phyloP scores from a whole-genome alignment of 140 eudicot species.

The Oenanthe javanica region DNA sequence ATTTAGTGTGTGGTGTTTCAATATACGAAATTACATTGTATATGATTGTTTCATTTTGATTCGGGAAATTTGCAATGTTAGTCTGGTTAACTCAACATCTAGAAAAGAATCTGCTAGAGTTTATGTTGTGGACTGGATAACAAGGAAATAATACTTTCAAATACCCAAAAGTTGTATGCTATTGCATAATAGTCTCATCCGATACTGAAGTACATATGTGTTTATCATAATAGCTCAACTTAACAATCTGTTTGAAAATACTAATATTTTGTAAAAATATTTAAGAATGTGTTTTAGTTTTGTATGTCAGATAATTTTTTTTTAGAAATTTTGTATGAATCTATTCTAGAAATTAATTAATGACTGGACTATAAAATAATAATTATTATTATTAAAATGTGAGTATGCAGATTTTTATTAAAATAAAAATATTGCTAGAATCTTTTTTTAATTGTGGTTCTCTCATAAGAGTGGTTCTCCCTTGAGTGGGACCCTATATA shows the following conservation, averaged over 20 bases:
- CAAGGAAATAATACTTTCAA: background rate
- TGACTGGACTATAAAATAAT: too few relatives aligned
- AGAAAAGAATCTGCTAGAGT: background rate
- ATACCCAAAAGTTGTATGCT: background rate
- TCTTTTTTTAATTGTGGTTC: too few relatives aligned
- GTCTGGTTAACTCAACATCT: background rate
- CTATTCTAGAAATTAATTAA: too few relatives aligned
- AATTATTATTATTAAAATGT: too few relatives aligned
- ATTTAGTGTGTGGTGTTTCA: background rate
- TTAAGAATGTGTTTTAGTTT: background rate
- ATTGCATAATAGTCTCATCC: background rate
- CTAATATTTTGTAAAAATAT: too few relatives aligned
- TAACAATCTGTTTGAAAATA: too few relatives aligned
- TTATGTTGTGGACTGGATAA: background rate
- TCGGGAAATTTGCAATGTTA: background rate
- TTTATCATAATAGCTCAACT: background rate
- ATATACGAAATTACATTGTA: background rate
- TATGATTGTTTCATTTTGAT: background rate
- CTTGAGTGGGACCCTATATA: too few relatives aligned
- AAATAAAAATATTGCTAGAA: too few relatives aligned
- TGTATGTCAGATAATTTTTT: too few relatives aligned
- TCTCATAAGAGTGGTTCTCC: too few relatives aligned
- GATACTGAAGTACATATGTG: background rate
- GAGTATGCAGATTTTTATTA: too few relatives aligned
- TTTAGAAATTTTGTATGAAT: too few relatives aligned